Evolutionary conservation across 176 grass and related monocot species (phyloP).

Genomic region (Oryza glumipatula): DNA sequence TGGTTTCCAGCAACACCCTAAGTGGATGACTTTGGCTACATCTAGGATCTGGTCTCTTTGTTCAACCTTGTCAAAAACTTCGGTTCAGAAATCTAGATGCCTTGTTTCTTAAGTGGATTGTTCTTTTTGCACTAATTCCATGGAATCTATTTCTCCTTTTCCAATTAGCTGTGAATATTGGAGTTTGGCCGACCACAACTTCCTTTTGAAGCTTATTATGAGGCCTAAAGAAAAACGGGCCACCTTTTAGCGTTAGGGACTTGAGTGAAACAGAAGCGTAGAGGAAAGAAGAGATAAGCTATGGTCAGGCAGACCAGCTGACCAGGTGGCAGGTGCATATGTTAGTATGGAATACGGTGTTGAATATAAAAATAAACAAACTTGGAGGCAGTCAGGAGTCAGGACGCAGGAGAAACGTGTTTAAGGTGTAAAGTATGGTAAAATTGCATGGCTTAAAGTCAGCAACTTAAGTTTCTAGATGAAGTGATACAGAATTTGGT

Average conservation of each 20-base stretch:
- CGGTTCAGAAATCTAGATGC: not conserved
- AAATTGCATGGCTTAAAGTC: not conserved
- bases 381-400: not conserved
- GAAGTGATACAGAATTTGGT: not conserved
- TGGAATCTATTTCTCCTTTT: not conserved
- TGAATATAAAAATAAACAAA: not conserved
- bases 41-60: conserved; percentile 21
- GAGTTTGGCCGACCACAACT: conserved; percentile 7
- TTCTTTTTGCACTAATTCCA: not conserved
- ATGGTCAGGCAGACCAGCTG: not conserved
- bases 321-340: not conserved
- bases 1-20: not conserved
- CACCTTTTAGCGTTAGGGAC: not conserved
- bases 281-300: not conserved
- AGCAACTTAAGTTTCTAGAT: not conserved
- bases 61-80: not conserved
- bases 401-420: not conserved
- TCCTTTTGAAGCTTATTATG: not conserved
- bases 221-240: not conserved
- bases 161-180: not conserved
- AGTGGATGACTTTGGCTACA: conserved; percentile 14
- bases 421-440: not conserved
- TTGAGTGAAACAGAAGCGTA: conserved; percentile 9
- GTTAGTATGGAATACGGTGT: not conserved
- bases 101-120: not conserved